Conservation (phyloP, 192 early-diverging fungal species). For the Rhizophagus prolifer region DNA sequence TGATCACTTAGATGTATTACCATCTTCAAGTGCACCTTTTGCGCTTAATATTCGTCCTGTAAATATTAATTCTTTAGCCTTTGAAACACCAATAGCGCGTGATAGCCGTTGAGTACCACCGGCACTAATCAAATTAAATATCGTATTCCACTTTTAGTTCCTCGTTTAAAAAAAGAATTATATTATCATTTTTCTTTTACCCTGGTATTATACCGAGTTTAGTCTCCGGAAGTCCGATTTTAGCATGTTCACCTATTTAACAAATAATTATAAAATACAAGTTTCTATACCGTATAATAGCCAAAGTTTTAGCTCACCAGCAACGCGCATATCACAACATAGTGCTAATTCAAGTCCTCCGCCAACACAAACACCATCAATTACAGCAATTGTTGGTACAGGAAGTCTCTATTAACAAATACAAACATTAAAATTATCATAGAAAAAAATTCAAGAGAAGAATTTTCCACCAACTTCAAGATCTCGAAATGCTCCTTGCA, state of each 20-base stretch:
- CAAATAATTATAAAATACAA: background rate
- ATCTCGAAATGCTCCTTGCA: constrained; percentile 76
- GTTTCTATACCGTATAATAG: background rate
- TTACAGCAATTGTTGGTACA: constrained; percentile 88
- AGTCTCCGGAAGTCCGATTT: constrained; percentile 90
- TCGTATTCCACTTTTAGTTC: background rate
- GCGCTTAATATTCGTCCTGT: constrained; percentile 73
- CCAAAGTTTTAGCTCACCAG: constrained; percentile 50
- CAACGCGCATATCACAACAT: constrained; percentile 85
- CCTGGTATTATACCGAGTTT: constrained; percentile 95
- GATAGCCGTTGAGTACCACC: constrained; percentile 94
- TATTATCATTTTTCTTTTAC: constrained; percentile 34
- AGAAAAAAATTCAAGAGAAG: background rate
- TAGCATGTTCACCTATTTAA: constrained; percentile 53
- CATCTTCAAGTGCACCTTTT: constrained; percentile 60
- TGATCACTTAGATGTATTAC: constrained; percentile 31
- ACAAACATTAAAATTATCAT: background rate
- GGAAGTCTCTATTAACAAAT: constrained; percentile 61
- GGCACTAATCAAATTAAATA: constrained; percentile 52
- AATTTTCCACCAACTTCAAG: constrained; percentile 60
- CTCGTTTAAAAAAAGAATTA: no score
- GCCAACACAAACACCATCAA: constrained; percentile 92
- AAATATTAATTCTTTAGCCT: constrained; percentile 93
- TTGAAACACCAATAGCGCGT: constrained; percentile 79
- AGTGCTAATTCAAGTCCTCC: constrained; percentile 92